Evolutionary conservation across 345 rosid genomes (phyloP), one percentile per base, ranked within the genome.

Genomic region (Pelargonium nanum): DNA sequence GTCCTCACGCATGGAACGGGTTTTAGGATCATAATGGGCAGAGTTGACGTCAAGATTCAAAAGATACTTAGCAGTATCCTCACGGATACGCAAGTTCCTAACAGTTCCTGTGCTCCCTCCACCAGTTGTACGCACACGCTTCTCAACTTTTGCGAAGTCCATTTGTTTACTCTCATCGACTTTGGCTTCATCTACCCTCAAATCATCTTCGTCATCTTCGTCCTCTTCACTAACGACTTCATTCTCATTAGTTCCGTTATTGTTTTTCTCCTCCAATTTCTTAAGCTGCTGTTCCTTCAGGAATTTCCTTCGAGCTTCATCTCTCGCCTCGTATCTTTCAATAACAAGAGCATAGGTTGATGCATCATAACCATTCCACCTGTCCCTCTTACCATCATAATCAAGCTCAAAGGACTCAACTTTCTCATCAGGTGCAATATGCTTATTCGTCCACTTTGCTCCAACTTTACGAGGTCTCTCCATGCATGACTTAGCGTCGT

Each of bases 31-130:
- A 63, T 85, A 85, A 58, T 80, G 67, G 17, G 88, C 84, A 17
- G 88, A 85, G 57, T 83, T 74, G 6, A 85, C 86, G 77, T 85
- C 88, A 53, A 85, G 88, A 77, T 83, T 83, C 57, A 78, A 19
- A 19, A 85, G 81, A 61, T 85, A 85, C 34, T 85, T 83, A 24
- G 85, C 87, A 12, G 83, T 85, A 66, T 85, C 83, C 53, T 79
- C 83, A 19, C 83, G 77, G 57, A 79, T 79, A 65, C 80, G 83
- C 71, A 79, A 68, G 48, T 79, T 79, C 68, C 89, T 84, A 16
- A 92, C 99, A 53, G 99, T 92, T 82, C 97, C 99, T 6, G 96
- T 92, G 75, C 96, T 92, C 54, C 98, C 98, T 75, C 97, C 96
- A 61, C 99, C 96, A 0, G 97, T 84, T 26, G 96, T 89, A 21